Evolutionary conservation across 805 yeast species (phyloP).

Genomic region (Lipomyces lipofer): DNA sequence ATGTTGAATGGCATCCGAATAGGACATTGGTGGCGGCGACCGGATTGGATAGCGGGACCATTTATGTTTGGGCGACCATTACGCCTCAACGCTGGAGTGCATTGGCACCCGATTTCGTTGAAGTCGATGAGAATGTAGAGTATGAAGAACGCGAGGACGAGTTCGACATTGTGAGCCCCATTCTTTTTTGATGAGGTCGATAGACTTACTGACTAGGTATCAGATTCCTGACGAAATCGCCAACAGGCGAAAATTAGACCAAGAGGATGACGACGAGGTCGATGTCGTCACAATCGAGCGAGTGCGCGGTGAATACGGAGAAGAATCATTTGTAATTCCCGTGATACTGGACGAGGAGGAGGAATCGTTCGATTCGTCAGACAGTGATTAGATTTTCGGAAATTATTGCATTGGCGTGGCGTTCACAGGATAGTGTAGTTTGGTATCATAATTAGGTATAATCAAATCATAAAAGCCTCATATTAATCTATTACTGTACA

Average conservation of each 20-base stretch:
- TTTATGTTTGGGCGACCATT: conserved; percentile 78
- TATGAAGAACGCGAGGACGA: conserved; percentile 90
- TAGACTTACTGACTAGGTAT: not conserved
- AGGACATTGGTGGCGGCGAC: conserved; percentile 76
- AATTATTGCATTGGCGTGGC: not conserved
- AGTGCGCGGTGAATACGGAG: conserved; percentile 55
- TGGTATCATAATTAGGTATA: not conserved
- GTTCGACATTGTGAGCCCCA: conserved; percentile 66
- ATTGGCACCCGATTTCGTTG: conserved; percentile 93
- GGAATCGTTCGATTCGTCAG: conserved; percentile 25
- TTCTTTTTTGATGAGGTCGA: too few species aligned
- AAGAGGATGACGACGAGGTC: conserved; percentile 59
- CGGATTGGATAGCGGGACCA: conserved; percentile 79
- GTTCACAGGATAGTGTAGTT: not conserved
- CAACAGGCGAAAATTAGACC: conserved; percentile 59
- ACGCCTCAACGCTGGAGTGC: conserved; percentile 96
- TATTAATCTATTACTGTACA: not conserved
- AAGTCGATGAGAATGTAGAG: conserved; percentile 86
- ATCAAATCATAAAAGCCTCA: not conserved
- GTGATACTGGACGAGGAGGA: conserved; percentile 40
- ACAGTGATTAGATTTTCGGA: conserved; percentile 15
- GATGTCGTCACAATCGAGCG: conserved; percentile 67
- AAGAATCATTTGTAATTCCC: conserved; percentile 62
- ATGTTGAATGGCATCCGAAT: conserved; percentile 81
- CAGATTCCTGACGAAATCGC: conserved; percentile 54